Conservation (phyloP, 2,329 filamentous ascomycete genomes). For the Coleophoma eucalyptorum region DNA sequence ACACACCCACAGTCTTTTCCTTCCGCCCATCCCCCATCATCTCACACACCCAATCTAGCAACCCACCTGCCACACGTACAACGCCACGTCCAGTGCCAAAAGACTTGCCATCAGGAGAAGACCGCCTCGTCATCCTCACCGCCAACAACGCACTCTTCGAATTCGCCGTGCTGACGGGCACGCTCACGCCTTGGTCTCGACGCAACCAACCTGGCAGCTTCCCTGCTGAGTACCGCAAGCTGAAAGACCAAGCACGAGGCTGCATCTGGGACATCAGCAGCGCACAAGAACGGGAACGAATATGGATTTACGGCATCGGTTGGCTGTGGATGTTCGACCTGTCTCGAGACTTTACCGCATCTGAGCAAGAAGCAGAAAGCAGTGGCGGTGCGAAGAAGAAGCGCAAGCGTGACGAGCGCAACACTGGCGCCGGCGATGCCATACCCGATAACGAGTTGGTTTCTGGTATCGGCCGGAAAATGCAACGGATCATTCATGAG, state of each 20-base stretch:
- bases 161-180: constrained; percentile 74
- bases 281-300: constrained; percentile 43
- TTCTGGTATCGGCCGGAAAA: background rate
- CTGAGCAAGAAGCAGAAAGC: constrained; percentile 24
- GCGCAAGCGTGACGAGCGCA: constrained; percentile 21
- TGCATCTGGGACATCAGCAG: constrained; percentile 71
- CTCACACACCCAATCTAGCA: background rate
- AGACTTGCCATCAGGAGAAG: constrained; percentile 47
- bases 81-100: constrained; percentile 33
- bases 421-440: constrained; percentile 6
- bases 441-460: constrained; percentile 3
- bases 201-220: constrained; percentile 74
- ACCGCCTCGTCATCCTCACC: constrained; percentile 57
- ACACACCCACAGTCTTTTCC: constrained; percentile 62
- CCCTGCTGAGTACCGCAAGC: constrained; percentile 68
- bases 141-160: constrained; percentile 67
- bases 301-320: constrained; percentile 83
- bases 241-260: constrained; percentile 79
- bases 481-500: background rate
- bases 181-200: constrained; percentile 80
- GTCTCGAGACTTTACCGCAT: constrained; percentile 57
- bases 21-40: constrained; percentile 47
- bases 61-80: constrained; percentile 18
- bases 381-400: constrained; percentile 20
- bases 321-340: constrained; percentile 95